phyloP scores from a whole-genome alignment of 257 asterid species.

The Salvia hispanica region DNA sequence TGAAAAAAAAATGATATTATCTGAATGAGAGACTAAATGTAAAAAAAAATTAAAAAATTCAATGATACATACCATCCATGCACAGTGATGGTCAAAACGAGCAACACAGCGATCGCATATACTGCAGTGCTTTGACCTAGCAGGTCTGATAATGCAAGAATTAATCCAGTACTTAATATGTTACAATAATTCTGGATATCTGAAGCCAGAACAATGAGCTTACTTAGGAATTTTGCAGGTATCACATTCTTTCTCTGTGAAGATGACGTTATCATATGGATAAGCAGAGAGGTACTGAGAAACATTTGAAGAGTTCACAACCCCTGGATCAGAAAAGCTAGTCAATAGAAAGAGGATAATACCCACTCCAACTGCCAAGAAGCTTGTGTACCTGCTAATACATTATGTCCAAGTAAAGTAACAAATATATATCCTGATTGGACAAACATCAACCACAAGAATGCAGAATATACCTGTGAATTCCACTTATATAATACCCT shows the following conservation, averaged over 20 bases:
- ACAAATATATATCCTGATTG: constrained; percentile 24
- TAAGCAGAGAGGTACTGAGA: constrained; percentile 76
- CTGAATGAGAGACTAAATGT: constrained; percentile 19
- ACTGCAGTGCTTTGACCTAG: constrained; percentile 98
- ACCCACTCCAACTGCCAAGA: constrained; percentile 90
- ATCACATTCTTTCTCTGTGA: constrained; percentile 79
- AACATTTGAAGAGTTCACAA: constrained; percentile 72
- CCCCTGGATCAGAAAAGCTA: constrained; percentile 99
- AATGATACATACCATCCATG: constrained; percentile 82
- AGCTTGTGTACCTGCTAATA: constrained; percentile 75
- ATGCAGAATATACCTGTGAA: constrained; percentile 65
- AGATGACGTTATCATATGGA: constrained; percentile 86
- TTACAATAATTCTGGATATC: constrained; percentile 17
- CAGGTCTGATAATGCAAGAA: constrained; percentile 61
- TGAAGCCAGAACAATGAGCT: constrained; percentile 34
- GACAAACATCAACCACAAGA: constrained; percentile 27
- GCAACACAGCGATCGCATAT: constrained; percentile 94
- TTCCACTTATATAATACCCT: constrained; percentile 77
- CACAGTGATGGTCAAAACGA: constrained; percentile 98
- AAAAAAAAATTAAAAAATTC: constrained; percentile 28
- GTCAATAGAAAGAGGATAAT: constrained; percentile 81
- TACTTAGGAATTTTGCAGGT: constrained; percentile 97
- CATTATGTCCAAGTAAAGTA: constrained; percentile 28
- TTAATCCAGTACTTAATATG: constrained; percentile 29
- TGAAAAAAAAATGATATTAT: constrained; percentile 27